Percentiles rank a stretch among this genome's conserved stretches.
Conservation (phyloP, 192 early-diverging fungal species). For the Haplosporangium gracile region DNA sequence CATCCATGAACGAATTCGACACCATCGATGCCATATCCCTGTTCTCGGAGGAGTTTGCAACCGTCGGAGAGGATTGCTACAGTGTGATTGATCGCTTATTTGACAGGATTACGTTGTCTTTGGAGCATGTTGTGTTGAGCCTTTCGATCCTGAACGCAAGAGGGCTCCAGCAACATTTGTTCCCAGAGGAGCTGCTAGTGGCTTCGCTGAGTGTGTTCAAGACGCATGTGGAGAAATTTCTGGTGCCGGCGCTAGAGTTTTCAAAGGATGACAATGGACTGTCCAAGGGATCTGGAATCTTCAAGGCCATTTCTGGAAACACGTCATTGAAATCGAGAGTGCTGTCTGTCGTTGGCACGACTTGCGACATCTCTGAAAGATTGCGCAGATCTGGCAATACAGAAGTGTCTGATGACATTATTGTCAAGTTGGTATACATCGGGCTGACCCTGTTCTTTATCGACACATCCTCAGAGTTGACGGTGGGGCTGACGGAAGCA, state of each 20-base stretch:
- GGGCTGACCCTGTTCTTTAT: slow-evolving; percentile 66
- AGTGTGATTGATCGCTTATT: not conserved
- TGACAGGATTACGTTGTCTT: not conserved
- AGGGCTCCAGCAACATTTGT: slow-evolving; percentile 27
- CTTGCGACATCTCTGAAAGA: slow-evolving; percentile 20
- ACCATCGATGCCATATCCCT: not conserved
- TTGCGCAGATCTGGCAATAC: not conserved
- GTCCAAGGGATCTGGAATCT: not conserved
- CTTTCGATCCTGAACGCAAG: slow-evolving; percentile 16
- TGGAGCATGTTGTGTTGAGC: slow-evolving; percentile 32
- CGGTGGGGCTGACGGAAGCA: slow-evolving; percentile 34
- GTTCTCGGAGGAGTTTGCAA: not conserved
- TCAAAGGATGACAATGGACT: slow-evolving; percentile 17
- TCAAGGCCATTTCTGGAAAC: slow-evolving; percentile 3
- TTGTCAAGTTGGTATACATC: slow-evolving; percentile 64
- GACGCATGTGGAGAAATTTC: slow-evolving; percentile 22
- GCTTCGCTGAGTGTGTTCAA: slow-evolving; percentile 31
- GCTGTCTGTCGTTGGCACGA: slow-evolving; percentile 16
- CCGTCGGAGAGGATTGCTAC: not conserved
- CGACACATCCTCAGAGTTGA: slow-evolving; percentile 36
- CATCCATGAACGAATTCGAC: slow-evolving; percentile 14
- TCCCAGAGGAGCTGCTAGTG: slow-evolving; percentile 39
- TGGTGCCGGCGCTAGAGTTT: slow-evolving; percentile 33
- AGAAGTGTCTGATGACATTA: slow-evolving; percentile 60
- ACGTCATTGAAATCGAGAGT: not conserved